phyloP scores from a whole-genome alignment of 257 asterid species.

The Solanum arcanum region DNA sequence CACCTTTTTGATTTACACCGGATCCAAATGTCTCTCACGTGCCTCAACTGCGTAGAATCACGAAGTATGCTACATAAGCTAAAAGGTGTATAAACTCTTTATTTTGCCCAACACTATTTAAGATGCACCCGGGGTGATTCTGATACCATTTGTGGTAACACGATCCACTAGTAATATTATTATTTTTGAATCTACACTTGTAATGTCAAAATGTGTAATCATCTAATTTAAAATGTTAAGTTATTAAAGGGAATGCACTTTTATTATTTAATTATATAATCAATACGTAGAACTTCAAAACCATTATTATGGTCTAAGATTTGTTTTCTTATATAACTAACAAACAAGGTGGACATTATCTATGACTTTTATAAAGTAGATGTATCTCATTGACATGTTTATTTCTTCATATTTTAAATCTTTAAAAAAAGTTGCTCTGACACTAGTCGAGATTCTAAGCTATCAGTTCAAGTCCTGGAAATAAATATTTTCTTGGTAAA shows the following conservation, averaged over 20 bases:
- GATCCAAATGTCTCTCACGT: neutral
- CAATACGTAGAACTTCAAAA: neutral
- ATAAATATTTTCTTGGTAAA: neutral
- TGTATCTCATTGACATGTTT: neutral
- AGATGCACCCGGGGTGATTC: neutral
- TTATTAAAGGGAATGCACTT: accelerated
- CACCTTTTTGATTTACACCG: neutral
- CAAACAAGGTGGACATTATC: neutral
- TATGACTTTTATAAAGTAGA: too few relatives aligned
- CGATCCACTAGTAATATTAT: too few relatives aligned
- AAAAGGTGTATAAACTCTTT: too few relatives aligned
- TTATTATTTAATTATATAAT: too few relatives aligned
- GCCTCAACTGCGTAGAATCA: neutral
- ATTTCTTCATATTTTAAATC: neutral
- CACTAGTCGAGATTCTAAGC: neutral
- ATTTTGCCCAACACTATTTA: neutral
- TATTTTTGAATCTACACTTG: too few relatives aligned
- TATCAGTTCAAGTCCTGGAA: neutral
- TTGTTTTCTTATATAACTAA: neutral
- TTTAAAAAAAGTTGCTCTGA: neutral
- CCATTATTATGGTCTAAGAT: neutral
- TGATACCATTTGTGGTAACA: too few relatives aligned
- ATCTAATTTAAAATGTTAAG: neutral
- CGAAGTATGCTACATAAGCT: neutral
- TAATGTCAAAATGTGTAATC: too few relatives aligned